A percentile compares a stretch with the other conserved stretches of the same genome.
These are phyloP conservation scores for Magnolia sinica DNA, from an alignment of 164 flowering plant genomes.

Conservation along the genomic window DNA sequence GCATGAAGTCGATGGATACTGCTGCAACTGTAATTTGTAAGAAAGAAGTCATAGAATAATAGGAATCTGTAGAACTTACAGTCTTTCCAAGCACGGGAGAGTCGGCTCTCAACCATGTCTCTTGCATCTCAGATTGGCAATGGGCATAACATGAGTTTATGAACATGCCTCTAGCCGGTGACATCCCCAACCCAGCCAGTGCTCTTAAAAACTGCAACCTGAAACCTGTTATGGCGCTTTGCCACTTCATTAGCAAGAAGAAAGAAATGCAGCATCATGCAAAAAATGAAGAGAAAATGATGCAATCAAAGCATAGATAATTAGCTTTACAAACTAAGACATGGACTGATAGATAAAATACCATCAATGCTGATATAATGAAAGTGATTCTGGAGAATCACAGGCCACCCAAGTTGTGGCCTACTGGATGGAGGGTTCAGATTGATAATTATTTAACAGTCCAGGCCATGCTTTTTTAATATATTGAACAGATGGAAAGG, in stretches of 20 bases:
- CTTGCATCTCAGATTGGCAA: slow-evolving; percentile 87
- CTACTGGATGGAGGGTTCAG: too few species aligned
- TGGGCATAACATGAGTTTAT: slow-evolving; percentile 83
- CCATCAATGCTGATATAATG: too few species aligned
- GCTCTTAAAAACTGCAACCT: slow-evolving; percentile 58
- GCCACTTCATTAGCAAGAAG: not conserved
- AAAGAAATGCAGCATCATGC: not conserved
- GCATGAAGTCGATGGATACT: too few species aligned
- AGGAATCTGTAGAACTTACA: slow-evolving; percentile 31
- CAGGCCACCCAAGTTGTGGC: too few species aligned
- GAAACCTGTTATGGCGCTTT: slow-evolving; percentile 38
- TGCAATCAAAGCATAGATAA: too few species aligned
- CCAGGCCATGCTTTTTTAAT: too few species aligned
- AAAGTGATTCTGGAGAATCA: too few species aligned
- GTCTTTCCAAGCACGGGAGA: slow-evolving; percentile 52
- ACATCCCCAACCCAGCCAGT: slow-evolving; percentile 36
- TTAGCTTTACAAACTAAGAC: too few species aligned
- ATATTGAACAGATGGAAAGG: too few species aligned
- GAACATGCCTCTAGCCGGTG: slow-evolving; percentile 55
- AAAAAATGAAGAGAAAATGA: not conserved
- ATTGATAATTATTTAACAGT: too few species aligned
- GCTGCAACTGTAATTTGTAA: too few species aligned
- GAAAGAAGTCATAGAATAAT: not conserved
- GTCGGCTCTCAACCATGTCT: slow-evolving; percentile 60
- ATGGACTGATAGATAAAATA: too few species aligned